Evolutionary conservation across 768 basidiomycete genomes (phyloP).

Genomic region (Pholiota microspora): DNA sequence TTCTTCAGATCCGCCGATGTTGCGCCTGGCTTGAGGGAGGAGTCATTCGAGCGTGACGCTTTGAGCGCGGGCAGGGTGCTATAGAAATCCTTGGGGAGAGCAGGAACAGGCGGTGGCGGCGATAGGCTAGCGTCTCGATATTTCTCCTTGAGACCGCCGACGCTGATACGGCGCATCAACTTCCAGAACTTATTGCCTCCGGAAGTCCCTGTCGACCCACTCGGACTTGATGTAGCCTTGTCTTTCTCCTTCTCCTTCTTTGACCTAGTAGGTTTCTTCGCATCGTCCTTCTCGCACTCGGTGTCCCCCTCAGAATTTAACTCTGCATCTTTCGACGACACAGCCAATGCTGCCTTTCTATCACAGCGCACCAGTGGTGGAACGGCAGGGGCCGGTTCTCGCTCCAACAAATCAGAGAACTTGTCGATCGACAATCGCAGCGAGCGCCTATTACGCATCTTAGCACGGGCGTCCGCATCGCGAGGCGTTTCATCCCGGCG

Average conservation of each 20-base stretch:
- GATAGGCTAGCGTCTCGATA: conserved; percentile 25
- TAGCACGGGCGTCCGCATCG: conserved; percentile 7
- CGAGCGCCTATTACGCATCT: conserved; percentile 20
- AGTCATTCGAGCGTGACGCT: not conserved
- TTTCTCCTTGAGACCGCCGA: conserved; percentile 60
- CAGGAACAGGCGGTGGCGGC: conserved; percentile 56
- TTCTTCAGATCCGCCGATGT: not conserved
- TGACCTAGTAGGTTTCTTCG: not conserved
- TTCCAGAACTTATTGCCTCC: conserved; percentile 55
- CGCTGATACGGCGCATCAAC: conserved; percentile 69
- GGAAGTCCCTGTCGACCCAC: not conserved
- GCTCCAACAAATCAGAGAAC: conserved; percentile 9
- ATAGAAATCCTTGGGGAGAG: conserved; percentile 46
- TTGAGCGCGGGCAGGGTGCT: not conserved
- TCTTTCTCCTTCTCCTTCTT: conserved; percentile 1
- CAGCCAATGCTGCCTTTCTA: no score
- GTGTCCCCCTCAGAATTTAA: not conserved
- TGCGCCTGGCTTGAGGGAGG: not conserved
- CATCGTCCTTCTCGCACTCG: not conserved
- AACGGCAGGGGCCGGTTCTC: not conserved
- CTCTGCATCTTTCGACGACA: not conserved
- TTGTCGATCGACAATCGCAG: conserved; percentile 33
- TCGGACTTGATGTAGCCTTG: conserved; percentile 3
- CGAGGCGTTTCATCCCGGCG: conserved; percentile 6
- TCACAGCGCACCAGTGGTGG: not conserved